These are phyloP conservation scores for Phytopythium kandeliae DNA, from an alignment of 352 stramenopile genomes.

Conservation along the genomic window DNA sequence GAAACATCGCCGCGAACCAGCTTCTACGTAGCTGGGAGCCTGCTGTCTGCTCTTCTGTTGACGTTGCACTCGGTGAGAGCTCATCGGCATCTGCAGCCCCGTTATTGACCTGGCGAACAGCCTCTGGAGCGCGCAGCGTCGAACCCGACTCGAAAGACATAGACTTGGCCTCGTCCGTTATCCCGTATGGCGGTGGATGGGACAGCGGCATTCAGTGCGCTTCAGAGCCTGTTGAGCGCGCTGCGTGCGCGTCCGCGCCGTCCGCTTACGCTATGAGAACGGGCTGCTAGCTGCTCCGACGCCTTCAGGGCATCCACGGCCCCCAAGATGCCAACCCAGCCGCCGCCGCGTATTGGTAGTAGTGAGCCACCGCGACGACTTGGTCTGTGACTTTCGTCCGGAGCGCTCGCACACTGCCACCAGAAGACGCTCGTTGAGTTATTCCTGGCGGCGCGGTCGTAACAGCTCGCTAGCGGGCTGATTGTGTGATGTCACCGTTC, in stretches of 20 bases:
- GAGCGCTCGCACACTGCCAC: background rate
- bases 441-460: background rate
- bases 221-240: no score
- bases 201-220: background rate
- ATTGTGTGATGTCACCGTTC: no score
- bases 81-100: no score
- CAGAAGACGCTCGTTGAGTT: background rate
- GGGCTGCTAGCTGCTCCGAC: background rate
- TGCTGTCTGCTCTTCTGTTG: background rate
- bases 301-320: background rate
- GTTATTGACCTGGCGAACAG: background rate
- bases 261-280: background rate
- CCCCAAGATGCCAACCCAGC: background rate
- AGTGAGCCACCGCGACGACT: background rate
- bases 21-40: no score
- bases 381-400: background rate
- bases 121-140: background rate
- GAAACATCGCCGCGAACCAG: background rate
- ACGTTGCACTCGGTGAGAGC: background rate
- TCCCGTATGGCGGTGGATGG: background rate
- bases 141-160: conserved; percentile 1
- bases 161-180: conserved; percentile 1
- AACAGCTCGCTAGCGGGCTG: no score
- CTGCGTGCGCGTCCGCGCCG: background rate
- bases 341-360: background rate